These are phyloP conservation scores for Aegilops sharonensis DNA, from an alignment of 176 grass and related monocot species.

Conservation along the genomic window DNA sequence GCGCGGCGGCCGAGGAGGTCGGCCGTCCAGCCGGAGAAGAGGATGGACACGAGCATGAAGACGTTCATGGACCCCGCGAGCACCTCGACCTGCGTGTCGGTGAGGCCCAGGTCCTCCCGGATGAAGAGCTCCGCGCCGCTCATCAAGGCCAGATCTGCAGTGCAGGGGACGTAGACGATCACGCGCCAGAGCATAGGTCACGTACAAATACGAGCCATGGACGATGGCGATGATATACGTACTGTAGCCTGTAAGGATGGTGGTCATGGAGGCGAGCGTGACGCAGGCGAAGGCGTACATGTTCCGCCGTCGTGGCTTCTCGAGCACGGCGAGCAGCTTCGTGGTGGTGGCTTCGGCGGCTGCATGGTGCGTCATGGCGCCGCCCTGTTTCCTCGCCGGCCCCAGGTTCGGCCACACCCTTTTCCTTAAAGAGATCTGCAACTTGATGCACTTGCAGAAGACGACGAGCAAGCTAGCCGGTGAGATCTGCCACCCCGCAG, in stretches of 20 bases:
- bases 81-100: background rate
- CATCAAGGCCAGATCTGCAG: conserved; percentile 13
- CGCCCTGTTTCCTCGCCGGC: background rate
- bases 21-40: background rate
- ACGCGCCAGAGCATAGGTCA: background rate
- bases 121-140: conserved; percentile 13
- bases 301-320: background rate
- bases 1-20: conserved; percentile 1
- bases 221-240: background rate
- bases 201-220: too few species aligned
- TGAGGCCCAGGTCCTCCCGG: conserved; percentile 16
- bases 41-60: background rate
- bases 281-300: background rate
- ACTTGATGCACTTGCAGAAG: background rate
- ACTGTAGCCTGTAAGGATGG: background rate
- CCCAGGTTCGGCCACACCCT: background rate
- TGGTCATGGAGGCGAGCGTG: conserved; percentile 19
- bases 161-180: background rate
- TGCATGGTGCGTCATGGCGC: background rate
- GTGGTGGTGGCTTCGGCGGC: background rate
- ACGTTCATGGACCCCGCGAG: conserved; percentile 16
- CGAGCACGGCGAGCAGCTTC: background rate
- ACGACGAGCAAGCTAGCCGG: background rate
- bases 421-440: background rate
- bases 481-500: background rate